Conservation (phyloP, 225 moss, liverwort and hornwort species). For the Antitrichia curtipendula region DNA sequence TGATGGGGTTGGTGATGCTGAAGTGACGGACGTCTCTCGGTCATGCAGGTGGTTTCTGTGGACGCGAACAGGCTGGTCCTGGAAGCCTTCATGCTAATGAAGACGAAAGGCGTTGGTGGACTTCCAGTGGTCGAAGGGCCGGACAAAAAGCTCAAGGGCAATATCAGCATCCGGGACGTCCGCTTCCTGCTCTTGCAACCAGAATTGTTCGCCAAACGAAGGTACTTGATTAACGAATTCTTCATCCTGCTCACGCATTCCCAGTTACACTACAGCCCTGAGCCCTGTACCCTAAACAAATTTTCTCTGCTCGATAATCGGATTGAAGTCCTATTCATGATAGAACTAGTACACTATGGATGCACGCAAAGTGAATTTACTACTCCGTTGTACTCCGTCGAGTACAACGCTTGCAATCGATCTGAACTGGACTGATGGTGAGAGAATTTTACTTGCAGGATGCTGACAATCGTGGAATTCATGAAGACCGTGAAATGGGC, state of each 20-base stretch:
- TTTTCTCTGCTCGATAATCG: not conserved
- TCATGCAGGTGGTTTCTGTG: constrained; percentile 50
- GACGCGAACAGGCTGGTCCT: constrained; percentile 46
- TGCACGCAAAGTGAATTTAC: not conserved
- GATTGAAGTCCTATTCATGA: not conserved
- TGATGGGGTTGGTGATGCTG: not conserved
- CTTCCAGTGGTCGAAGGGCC: constrained; percentile 74
- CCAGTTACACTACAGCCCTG: no score
- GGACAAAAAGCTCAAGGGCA: constrained; percentile 47
- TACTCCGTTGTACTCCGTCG: no score
- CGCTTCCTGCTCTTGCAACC: constrained; percentile 70
- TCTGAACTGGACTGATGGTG: not conserved
- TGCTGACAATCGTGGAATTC: constrained; percentile 61
- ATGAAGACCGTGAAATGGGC: constrained; percentile 49
- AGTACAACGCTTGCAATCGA: not conserved
- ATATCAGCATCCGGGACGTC: constrained; percentile 68
- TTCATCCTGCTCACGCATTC: not conserved
- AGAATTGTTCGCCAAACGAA: constrained; percentile 59
- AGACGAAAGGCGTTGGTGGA: constrained; percentile 58
- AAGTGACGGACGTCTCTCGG: not conserved
- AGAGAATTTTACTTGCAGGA: constrained; percentile 6
- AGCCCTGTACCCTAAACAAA: no score
- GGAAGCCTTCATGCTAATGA: constrained; percentile 88
- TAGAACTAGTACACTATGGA: not conserved
- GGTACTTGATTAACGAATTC: not conserved